These are phyloP conservation scores for Quercus ilex DNA, from an alignment of 306 rosid species.

Conservation along the genomic window DNA sequence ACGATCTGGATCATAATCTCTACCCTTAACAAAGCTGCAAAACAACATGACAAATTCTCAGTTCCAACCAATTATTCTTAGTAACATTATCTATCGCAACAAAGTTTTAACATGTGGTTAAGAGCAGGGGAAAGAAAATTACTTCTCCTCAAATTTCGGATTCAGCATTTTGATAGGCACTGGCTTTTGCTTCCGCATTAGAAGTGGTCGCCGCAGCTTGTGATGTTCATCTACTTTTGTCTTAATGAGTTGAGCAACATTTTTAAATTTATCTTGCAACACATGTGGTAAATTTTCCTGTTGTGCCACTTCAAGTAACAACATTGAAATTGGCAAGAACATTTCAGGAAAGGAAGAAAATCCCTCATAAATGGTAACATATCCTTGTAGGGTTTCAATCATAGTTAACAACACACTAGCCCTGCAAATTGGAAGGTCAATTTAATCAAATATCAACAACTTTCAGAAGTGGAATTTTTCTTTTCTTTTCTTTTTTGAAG, in stretches of 20 bases:
- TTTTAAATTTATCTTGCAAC: constrained; percentile 46
- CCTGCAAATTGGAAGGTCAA: constrained; percentile 42
- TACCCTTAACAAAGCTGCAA: constrained; percentile 82
- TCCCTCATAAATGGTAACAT: constrained; percentile 42
- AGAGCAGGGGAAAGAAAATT: constrained; percentile 17
- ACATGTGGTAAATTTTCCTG: constrained; percentile 49
- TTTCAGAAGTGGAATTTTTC: not conserved
- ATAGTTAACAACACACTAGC: constrained; percentile 53
- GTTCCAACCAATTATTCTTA: not conserved
- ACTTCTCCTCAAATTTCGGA: constrained; percentile 87
- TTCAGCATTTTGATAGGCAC: constrained; percentile 70
- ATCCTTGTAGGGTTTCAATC: constrained; percentile 66
- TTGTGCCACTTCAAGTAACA: constrained; percentile 47
- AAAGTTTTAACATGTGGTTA: not conserved
- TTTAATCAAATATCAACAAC: not conserved
- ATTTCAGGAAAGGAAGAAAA: constrained; percentile 81
- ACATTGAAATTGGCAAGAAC: constrained; percentile 55
- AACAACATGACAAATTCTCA: constrained; percentile 21
- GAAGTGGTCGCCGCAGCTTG: constrained; percentile 65
- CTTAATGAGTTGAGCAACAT: constrained; percentile 52
- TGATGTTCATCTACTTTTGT: constrained; percentile 49
- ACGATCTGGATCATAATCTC: constrained; percentile 85
- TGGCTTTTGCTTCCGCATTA: constrained; percentile 84
- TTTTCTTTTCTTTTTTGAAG: too few relatives aligned
- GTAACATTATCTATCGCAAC: not conserved